Evolutionary conservation across 169 alveolate species (phyloP), one percentile per base, ranked within the genome.

Genomic region (Cryptosporidium meleagridis): DNA sequence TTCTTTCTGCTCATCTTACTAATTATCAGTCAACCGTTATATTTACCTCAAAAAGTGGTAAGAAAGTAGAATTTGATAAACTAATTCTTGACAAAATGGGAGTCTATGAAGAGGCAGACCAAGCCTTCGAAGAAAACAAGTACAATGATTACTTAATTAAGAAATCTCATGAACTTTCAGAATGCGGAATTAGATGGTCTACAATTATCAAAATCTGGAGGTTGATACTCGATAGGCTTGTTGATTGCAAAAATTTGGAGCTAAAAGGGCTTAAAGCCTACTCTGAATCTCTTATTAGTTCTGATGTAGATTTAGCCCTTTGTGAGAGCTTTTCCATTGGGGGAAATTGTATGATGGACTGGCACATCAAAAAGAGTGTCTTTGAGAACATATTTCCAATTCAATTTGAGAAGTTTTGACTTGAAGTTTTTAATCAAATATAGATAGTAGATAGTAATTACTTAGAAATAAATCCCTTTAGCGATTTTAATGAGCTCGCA

Each of bases 171-270:
- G 71, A 73, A 48, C 33, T 73, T 18, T 55, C 41, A 14, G 35
- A 33, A 21, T 55, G 58, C 29, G 71, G 71, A 33, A n/a, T 59
- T 26, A 31, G 58, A 18, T 70, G 89, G 89, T 48, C 89, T 10
- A 35, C 7, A 12, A 39, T 80, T 21, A 37, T 80, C 16, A 65
- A 31, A 16, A 44, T 51, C 18, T 80, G 89, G 89, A 80, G 75
- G 53, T 45, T 80, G 21, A 39, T 53, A 9, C 48, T 80, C 14
- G 21, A 31, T 44, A 80, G 75, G 51, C 75, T 80, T 37, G 23
- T 62, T 18, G 73, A 80, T 12, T 80, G 89, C 68, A 80, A 53
- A 65, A 23, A 65, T n/a, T 23, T 80, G 4, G 89, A 80, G 41
- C 18, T 65, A 62, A 65, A 80, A 16, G 89, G 89, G n/a, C 65